phyloP scores from a whole-genome alignment of 495 filamentous ascomycete species.

The Aspergillus homomorphus region DNA sequence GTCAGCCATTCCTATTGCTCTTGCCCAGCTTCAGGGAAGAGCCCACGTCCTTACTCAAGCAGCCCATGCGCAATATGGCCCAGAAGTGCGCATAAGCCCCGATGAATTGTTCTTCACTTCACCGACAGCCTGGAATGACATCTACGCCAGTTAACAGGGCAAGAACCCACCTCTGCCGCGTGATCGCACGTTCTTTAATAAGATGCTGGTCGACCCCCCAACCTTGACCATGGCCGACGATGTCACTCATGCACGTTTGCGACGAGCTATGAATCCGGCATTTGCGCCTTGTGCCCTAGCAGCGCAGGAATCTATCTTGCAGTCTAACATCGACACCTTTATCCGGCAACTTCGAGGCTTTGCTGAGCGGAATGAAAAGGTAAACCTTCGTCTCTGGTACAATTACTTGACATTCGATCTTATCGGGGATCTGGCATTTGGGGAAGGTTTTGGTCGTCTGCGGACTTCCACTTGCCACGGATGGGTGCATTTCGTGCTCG shows the following conservation, averaged over 20 bases:
- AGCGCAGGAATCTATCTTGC: slow-evolving; percentile 48
- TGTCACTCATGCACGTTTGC: slow-evolving; percentile 41
- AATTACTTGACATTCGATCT: slow-evolving; percentile 45
- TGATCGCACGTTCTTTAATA: slow-evolving; percentile 9
- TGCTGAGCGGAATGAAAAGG: too few relatives aligned
- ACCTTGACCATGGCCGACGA: slow-evolving; percentile 38
- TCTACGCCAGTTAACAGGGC: not conserved
- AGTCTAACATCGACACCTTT: slow-evolving; percentile 37
- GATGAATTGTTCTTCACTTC: slow-evolving; percentile 28
- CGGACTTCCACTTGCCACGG: slow-evolving; percentile 40
- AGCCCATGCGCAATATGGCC: slow-evolving; percentile 40
- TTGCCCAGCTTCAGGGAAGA: not conserved
- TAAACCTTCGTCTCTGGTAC: slow-evolving; percentile 41
- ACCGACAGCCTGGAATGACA: not conserved
- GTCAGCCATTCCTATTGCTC: not conserved
- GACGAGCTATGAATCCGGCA: slow-evolving; percentile 46
- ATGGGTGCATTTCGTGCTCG: slow-evolving; percentile 41
- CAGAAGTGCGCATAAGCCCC: slow-evolving; percentile 49
- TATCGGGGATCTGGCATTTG: slow-evolving; percentile 48
- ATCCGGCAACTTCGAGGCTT: slow-evolving; percentile 22
- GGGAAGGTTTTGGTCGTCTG: slow-evolving; percentile 47
- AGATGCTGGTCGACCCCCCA: slow-evolving; percentile 15
- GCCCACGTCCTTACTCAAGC: not conserved
- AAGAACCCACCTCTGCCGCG: too few relatives aligned
- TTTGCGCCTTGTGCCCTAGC: slow-evolving; percentile 47